phyloP scores from a whole-genome alignment of 1,284 basidiomycete species.

The Trametes versicolor region DNA sequence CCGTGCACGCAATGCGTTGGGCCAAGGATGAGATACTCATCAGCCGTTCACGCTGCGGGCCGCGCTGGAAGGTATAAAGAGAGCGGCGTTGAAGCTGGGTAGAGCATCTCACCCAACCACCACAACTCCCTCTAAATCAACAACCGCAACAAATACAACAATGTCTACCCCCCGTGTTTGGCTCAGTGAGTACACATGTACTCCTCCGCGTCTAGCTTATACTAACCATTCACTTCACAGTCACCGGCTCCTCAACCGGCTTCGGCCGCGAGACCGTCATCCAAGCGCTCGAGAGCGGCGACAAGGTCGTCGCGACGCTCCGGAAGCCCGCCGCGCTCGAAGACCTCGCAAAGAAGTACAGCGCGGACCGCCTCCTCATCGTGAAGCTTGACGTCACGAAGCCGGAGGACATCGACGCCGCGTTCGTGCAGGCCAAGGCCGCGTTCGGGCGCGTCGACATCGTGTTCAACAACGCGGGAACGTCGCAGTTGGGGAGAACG shows the following conservation, averaged over 20 bases:
- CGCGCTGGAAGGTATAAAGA: background rate
- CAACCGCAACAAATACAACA: background rate
- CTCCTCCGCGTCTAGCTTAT: background rate
- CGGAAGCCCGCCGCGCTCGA: background rate
- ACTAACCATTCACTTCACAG: background rate
- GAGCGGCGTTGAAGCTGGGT: background rate
- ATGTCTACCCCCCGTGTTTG: background rate
- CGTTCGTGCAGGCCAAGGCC: background rate
- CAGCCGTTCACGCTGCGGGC: background rate
- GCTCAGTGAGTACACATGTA: background rate
- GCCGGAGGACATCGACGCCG: background rate
- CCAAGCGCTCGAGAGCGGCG: conserved; percentile 1
- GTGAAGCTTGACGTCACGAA: background rate
- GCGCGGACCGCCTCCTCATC: background rate
- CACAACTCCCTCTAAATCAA: background rate
- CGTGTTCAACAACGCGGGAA: background rate
- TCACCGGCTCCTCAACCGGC: background rate
- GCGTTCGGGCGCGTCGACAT: background rate
- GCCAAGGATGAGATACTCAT: background rate
- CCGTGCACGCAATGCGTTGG: background rate
- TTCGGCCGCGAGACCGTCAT: conserved; percentile 1
- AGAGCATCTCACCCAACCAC: background rate
- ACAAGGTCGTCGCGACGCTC: background rate
- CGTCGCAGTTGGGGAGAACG: background rate
- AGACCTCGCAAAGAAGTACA: background rate